Conservation (phyloP, 1,284 basidiomycete species). For the Ceratobasidium sp. region DNA sequence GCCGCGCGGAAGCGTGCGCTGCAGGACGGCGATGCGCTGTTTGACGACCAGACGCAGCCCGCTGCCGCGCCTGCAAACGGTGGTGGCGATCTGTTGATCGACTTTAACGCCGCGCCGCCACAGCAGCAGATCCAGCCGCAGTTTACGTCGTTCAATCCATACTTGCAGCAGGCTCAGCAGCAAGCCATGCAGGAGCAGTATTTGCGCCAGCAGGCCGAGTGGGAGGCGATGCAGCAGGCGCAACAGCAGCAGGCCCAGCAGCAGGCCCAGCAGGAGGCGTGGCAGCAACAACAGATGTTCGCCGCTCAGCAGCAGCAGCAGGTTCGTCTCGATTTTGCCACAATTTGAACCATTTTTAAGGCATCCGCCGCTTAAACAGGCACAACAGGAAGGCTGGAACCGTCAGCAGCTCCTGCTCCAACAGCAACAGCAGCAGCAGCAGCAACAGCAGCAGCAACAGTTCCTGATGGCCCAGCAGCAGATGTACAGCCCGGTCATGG, state of each 20-base stretch:
- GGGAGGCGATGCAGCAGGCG: constrained; percentile 54
- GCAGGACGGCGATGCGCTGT: constrained; percentile 77
- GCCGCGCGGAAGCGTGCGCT: constrained; percentile 72
- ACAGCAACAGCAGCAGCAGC: constrained; percentile 66
- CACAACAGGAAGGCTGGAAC: constrained; percentile 75
- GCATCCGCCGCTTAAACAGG: constrained; percentile 53
- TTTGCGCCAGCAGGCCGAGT: constrained; percentile 57
- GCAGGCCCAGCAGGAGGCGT: constrained; percentile 74
- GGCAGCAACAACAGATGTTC: constrained; percentile 62
- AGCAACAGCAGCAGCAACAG: constrained; percentile 63
- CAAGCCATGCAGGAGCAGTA: constrained; percentile 55
- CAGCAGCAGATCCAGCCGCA: constrained; percentile 67
- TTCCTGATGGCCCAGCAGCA: constrained; percentile 61
- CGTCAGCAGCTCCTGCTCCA: constrained; percentile 67
- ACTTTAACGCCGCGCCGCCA: constrained; percentile 46
- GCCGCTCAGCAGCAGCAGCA: constrained; percentile 38
- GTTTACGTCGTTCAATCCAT: constrained; percentile 96
- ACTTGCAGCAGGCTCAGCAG: constrained; percentile 92
- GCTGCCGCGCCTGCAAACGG: constrained; percentile 45
- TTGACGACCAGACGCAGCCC: constrained; percentile 83
- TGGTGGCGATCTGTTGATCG: constrained; percentile 40
- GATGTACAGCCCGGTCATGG: constrained; percentile 59
- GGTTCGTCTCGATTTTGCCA: not conserved
- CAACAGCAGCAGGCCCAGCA: constrained; percentile 57
- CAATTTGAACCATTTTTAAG: not conserved